phyloP scores from a whole-genome alignment of 441 rosid genomes.

The Pelargonium fulgidum region DNA sequence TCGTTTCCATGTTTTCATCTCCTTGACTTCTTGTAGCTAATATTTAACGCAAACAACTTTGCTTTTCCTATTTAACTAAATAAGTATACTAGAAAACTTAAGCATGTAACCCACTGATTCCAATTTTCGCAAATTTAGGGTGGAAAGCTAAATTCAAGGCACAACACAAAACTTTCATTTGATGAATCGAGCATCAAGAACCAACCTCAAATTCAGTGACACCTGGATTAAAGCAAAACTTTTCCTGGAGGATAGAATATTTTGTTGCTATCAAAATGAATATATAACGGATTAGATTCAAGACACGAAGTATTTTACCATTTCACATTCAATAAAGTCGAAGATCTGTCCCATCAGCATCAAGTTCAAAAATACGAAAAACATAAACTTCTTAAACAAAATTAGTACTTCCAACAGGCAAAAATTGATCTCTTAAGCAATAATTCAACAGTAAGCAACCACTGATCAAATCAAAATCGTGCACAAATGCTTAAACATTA shows the following conservation, averaged over 20 bases:
- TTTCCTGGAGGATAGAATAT: constrained; percentile 46
- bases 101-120: constrained; percentile 51
- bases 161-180: neutral
- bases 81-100: neutral
- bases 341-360: constrained; percentile 87
- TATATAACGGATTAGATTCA: constrained; percentile 16
- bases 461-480: no score
- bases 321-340: constrained; percentile 67
- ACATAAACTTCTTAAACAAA: no score
- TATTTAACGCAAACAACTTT: no score
- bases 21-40: no score
- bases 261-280: constrained; percentile 10
- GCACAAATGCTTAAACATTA: no score
- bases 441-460: no score
- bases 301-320: constrained; percentile 17
- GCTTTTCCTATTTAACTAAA: neutral
- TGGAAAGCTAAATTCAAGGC: constrained; percentile 48
- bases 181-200: constrained; percentile 10
- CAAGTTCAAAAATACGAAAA: constrained; percentile 22
- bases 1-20: no score
- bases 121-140: constrained; percentile 81
- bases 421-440: no score
- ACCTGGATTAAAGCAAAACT: constrained; percentile 91
- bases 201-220: constrained; percentile 86
- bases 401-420: no score